Evolutionary conservation across 208 protist species (phyloP).

Genomic region (Leishmania turanica): DNA sequence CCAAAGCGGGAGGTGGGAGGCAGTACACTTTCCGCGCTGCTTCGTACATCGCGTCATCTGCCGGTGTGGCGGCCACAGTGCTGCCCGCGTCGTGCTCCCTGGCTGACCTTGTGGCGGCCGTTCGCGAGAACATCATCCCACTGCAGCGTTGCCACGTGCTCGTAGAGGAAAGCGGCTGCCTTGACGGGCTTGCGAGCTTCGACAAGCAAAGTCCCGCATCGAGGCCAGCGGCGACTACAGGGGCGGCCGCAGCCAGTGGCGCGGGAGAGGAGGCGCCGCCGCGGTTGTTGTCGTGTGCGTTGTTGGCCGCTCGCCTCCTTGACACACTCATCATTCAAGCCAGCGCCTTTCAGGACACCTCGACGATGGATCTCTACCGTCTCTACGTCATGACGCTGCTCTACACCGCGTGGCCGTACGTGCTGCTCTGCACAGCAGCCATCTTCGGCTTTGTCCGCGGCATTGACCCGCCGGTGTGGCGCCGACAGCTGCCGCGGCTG

Average conservation of each 20-base stretch:
- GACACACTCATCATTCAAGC: conserved; percentile 76
- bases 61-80: background rate
- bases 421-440: conserved; percentile 61
- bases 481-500: conserved; percentile 64
- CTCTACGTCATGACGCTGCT: conserved; percentile 81
- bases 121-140: conserved; percentile 36
- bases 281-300: conserved; percentile 3
- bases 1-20: background rate
- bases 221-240: background rate
- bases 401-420: conserved; percentile 80
- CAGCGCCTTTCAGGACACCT: conserved; percentile 67
- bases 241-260: background rate
- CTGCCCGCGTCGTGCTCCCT: conserved; percentile 14
- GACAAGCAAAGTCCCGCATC: background rate
- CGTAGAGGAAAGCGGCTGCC: conserved; percentile 41
- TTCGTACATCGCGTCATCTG: background rate
- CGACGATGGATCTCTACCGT: conserved; percentile 72
- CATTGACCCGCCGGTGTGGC: conserved; percentile 70
- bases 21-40: background rate
- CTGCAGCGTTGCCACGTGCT: conserved; percentile 35
- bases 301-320: conserved; percentile 36
- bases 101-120: conserved; percentile 27
- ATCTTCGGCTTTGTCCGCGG: conserved; percentile 74
- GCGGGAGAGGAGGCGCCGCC: background rate
- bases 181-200: conserved; percentile 16